Evolutionary conservation across 192 early-diverging fungal genomes (phyloP).

Genomic region (Entophlyctis luteolus): DNA sequence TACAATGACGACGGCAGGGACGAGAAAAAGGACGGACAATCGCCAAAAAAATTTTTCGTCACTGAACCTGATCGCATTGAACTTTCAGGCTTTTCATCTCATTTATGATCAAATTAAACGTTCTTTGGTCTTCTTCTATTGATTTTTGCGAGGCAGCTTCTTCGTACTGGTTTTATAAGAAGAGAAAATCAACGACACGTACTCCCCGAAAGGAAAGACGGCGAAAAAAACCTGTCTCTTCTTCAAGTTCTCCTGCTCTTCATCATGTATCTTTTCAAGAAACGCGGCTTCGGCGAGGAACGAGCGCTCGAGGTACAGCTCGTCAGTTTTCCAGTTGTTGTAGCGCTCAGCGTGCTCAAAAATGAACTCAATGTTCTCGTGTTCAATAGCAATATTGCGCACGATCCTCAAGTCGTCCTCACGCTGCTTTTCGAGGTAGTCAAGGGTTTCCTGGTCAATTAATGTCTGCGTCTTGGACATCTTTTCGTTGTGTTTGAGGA

Average conservation of each 20-base stretch:
- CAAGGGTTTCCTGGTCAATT: constrained; percentile 26
- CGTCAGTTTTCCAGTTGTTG: constrained; percentile 34
- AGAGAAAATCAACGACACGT: neutral
- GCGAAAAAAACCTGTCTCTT: constrained; percentile 17
- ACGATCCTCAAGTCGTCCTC: constrained; percentile 13
- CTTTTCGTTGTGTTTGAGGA: too few species aligned
- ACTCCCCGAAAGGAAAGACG: neutral
- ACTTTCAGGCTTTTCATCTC: constrained; percentile 29
- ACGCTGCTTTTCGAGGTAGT: constrained; percentile 7
- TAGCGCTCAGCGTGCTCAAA: constrained; percentile 26
- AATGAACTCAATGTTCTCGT: constrained; percentile 28
- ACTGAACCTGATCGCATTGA: constrained; percentile 18
- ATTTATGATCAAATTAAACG: constrained; percentile 26
- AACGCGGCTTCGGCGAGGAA: constrained; percentile 19
- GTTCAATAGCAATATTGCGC: constrained; percentile 8
- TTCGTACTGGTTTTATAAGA: constrained; percentile 11
- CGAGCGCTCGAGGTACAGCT: constrained; percentile 26
- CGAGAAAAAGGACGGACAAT: too few species aligned
- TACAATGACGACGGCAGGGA: neutral
- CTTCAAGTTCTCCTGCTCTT: constrained; percentile 27
- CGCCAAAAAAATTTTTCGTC: neutral
- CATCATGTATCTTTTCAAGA: constrained; percentile 25
- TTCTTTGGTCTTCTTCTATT: constrained; percentile 25
- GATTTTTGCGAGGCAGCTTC: constrained; percentile 18
- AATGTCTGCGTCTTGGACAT: constrained; percentile 13